phyloP scores from a whole-genome alignment of 2,329 filamentous ascomycete species.

The Endothia cerciana region DNA sequence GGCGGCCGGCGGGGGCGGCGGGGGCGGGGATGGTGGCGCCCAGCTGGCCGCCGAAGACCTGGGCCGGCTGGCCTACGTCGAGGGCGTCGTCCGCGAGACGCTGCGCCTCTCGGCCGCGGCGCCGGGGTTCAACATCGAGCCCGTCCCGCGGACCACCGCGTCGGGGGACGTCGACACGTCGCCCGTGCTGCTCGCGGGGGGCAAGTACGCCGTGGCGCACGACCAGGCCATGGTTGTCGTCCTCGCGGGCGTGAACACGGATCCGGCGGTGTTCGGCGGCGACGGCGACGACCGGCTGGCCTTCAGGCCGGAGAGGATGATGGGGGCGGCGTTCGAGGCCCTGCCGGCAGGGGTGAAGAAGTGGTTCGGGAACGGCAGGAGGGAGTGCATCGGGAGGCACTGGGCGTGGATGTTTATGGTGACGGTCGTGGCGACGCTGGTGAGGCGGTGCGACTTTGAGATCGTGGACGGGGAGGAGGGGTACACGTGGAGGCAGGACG shows the following conservation, averaged over 20 bases:
- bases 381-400: slow-evolving; percentile 55
- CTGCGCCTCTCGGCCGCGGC: slow-evolving; percentile 59
- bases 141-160: slow-evolving; percentile 43
- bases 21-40: slow-evolving; percentile 35
- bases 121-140: slow-evolving; percentile 59
- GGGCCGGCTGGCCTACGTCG: slow-evolving; percentile 55
- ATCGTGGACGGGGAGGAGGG: slow-evolving; percentile 41
- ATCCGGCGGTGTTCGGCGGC: slow-evolving; percentile 49
- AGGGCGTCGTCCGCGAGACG: slow-evolving; percentile 57
- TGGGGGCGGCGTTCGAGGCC: slow-evolving; percentile 47
- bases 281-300: slow-evolving; percentile 47
- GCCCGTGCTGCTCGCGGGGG: slow-evolving; percentile 51
- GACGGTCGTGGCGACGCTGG: slow-evolving; percentile 46
- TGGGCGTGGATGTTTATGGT: slow-evolving; percentile 53
- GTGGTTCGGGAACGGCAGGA: slow-evolving; percentile 57
- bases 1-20: no score
- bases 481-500: slow-evolving; percentile 50
- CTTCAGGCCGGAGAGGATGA: slow-evolving; percentile 54
- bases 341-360: slow-evolving; percentile 52
- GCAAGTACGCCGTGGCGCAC: slow-evolving; percentile 53
- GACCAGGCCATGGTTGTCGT: slow-evolving; percentile 55
- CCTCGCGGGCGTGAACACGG: slow-evolving; percentile 54
- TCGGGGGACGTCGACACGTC: slow-evolving; percentile 38
- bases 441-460: slow-evolving; percentile 52
- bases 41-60: slow-evolving; percentile 54